phyloP scores from a whole-genome alignment of 306 rosid genomes.

The Prunus salicina region DNA sequence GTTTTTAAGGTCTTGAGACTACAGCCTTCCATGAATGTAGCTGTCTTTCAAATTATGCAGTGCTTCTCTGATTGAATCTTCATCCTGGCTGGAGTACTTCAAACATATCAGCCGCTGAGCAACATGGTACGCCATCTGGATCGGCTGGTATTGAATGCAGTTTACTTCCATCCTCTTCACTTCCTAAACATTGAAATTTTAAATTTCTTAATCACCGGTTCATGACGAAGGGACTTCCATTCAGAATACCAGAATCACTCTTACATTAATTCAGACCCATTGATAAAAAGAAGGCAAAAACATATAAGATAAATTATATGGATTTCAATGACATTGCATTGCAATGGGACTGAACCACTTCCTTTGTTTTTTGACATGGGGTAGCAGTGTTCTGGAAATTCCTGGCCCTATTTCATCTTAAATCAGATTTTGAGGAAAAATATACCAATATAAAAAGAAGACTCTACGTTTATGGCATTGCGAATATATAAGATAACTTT shows the following conservation, averaged over 20 bases:
- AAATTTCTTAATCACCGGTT: neutral
- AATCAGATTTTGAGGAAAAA: neutral
- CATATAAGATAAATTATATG: neutral
- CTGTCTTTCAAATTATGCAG: conserved; percentile 68
- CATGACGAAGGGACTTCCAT: neutral
- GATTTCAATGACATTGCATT: neutral
- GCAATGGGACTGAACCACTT: neutral
- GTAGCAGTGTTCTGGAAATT: neutral
- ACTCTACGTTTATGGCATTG: neutral
- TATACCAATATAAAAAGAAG: neutral
- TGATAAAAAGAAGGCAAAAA: neutral
- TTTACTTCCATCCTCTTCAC: conserved; percentile 72
- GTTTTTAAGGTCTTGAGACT: neutral
- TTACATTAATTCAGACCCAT: neutral
- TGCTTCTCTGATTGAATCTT: conserved; percentile 70
- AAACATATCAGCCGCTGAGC: conserved; percentile 81
- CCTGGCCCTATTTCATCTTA: neutral
- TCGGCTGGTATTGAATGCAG: conserved; percentile 52
- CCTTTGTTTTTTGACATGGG: neutral
- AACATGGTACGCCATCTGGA: conserved; percentile 64
- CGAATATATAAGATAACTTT: neutral
- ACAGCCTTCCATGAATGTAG: conserved; percentile 46
- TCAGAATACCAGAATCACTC: neutral
- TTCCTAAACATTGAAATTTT: conserved; percentile 36
- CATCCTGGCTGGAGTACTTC: conserved; percentile 83